A percentile compares a stretch with the other conserved stretches of the same genome.
Evolutionary conservation across 768 basidiomycete genomes (phyloP).

Genomic region (Jaapia argillacea): DNA sequence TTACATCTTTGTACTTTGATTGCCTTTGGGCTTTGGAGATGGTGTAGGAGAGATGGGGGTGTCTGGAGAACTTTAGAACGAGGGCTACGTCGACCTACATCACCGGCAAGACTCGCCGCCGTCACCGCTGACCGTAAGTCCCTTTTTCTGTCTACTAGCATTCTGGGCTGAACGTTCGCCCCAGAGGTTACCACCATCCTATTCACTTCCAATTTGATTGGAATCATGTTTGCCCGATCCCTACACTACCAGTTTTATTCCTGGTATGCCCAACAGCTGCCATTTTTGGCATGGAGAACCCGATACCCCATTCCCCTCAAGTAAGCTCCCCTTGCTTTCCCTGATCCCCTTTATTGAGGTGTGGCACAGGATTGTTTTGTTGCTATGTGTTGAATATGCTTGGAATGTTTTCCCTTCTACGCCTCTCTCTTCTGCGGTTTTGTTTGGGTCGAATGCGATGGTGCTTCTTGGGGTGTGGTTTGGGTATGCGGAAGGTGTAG

Average conservation of each 20-base stretch:
- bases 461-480: slow-evolving; percentile 49
- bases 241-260: slow-evolving; percentile 98
- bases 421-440: slow-evolving; percentile 42
- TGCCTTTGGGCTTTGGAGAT: slow-evolving; percentile 59
- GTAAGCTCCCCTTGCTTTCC: slow-evolving; percentile 29
- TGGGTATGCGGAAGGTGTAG: slow-evolving; percentile 31
- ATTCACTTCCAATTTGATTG: slow-evolving; percentile 88
- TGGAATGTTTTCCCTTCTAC: slow-evolving; percentile 91
- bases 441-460: slow-evolving; percentile 40
- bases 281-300: slow-evolving; percentile 73
- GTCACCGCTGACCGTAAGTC: slow-evolving; percentile 59
- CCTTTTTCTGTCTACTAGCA: neutral
- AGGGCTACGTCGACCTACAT: slow-evolving; percentile 40
- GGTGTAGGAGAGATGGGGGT: slow-evolving; percentile 74
- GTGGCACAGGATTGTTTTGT: slow-evolving; percentile 41
- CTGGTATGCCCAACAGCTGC: slow-evolving; percentile 91
- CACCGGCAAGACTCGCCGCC: slow-evolving; percentile 33
- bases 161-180: neutral
- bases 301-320: slow-evolving; percentile 50
- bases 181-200: slow-evolving; percentile 73
- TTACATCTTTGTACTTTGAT: slow-evolving; percentile 54
- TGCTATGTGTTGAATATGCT: slow-evolving; percentile 64
- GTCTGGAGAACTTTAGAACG: slow-evolving; percentile 40
- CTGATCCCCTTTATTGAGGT: slow-evolving; percentile 3
- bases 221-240: slow-evolving; percentile 86